These are phyloP conservation scores for Eucalyptus regnans DNA, from an alignment of 345 rosid species.

Conservation along the genomic window DNA sequence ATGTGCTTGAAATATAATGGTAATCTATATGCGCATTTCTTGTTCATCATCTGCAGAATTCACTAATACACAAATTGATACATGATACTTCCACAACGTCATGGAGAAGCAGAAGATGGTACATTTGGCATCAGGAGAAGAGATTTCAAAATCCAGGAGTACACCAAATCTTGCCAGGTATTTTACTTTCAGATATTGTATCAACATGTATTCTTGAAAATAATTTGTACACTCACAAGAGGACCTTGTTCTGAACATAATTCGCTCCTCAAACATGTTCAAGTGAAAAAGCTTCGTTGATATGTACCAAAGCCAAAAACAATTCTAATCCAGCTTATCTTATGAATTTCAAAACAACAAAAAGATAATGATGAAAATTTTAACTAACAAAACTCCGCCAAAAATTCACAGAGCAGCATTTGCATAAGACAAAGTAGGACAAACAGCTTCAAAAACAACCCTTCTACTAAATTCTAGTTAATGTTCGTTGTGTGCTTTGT, in stretches of 20 bases:
- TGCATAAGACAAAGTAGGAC: background rate
- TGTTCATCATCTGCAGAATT: background rate
- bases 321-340: background rate
- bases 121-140: background rate
- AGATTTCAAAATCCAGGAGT: background rate
- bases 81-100: background rate
- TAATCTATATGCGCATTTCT: background rate
- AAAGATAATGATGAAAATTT: background rate
- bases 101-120: background rate
- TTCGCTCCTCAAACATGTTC: background rate
- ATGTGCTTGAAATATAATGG: background rate
- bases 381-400: background rate
- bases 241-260: background rate
- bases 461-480: background rate
- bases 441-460: background rate
- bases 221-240: background rate
- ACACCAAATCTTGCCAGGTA: background rate
- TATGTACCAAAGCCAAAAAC: background rate
- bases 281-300: background rate
- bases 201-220: background rate
- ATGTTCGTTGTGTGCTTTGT: slow-evolving; percentile 4
- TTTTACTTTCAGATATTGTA: background rate
- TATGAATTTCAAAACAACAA: background rate
- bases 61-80: background rate
- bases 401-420: background rate